A percentile compares a stretch with the other conserved stretches of the same genome.
Evolutionary conservation across 352 stramenopile species (phyloP).

Genomic region (Pythium vanterpoolii): DNA sequence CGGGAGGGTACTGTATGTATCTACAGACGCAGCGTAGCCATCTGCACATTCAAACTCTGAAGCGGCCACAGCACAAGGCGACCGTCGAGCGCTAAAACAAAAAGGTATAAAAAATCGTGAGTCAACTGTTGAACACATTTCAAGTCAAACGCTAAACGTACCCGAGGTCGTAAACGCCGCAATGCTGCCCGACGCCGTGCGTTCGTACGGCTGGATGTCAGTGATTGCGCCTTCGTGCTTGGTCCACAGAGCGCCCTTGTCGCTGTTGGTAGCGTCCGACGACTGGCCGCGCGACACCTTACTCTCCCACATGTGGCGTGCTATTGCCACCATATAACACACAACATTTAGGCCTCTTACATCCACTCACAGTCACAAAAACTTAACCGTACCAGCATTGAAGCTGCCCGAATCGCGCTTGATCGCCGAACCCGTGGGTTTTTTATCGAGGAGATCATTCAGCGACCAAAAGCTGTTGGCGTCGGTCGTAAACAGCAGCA

Average conservation of each 20-base stretch:
- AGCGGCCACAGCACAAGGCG: slow-evolving; percentile 83
- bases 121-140: not conserved
- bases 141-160: slow-evolving; percentile 24
- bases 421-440: slow-evolving; percentile 46
- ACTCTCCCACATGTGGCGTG: slow-evolving; percentile 61
- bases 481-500: slow-evolving; percentile 84
- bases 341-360: not conserved
- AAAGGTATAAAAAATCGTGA: not conserved
- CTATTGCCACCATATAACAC: too few relatives aligned
- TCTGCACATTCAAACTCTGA: slow-evolving; percentile 62
- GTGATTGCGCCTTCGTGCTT: slow-evolving; percentile 87
- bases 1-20: not conserved
- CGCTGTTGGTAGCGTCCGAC: slow-evolving; percentile 72
- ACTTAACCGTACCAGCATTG: slow-evolving; percentile 38
- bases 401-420: slow-evolving; percentile 66
- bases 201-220: slow-evolving; percentile 66
- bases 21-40: slow-evolving; percentile 81
- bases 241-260: slow-evolving; percentile 83
- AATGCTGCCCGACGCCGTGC: slow-evolving; percentile 48
- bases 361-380: not conserved
- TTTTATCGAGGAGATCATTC: slow-evolving; percentile 76
- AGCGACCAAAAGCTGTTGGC: slow-evolving; percentile 82
- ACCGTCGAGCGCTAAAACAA: slow-evolving; percentile 63
- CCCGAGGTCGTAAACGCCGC: slow-evolving; percentile 82
- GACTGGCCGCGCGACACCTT: slow-evolving; percentile 83